Evolutionary conservation across 306 rosid species (phyloP).

Genomic region (Citrullus mucosospermus): DNA sequence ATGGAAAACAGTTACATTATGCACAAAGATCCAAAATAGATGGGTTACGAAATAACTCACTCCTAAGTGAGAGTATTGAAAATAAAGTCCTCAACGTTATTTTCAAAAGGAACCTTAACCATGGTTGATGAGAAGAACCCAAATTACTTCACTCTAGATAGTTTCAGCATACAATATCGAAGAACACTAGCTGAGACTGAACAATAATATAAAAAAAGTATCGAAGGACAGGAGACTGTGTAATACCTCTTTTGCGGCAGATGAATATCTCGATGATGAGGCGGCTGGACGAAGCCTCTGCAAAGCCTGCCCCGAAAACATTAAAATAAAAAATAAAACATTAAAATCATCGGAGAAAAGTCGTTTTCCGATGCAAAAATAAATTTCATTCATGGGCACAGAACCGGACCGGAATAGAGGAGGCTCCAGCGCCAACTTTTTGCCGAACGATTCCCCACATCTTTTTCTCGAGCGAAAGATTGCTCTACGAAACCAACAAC

Average conservation of each 20-base stretch:
- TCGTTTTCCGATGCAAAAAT: not conserved
- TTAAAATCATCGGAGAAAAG: not conserved
- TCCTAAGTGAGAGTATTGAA: not conserved
- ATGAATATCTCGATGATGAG: conserved; percentile 47
- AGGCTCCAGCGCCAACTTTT: conserved; percentile 34
- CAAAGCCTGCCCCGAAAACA: conserved; percentile 19
- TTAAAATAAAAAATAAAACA: not conserved
- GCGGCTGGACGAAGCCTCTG: conserved; percentile 51
- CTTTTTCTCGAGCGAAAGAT: conserved; percentile 14
- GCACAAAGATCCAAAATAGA: not conserved
- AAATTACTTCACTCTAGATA: not conserved
- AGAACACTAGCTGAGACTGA: not conserved
- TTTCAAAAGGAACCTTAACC: not conserved
- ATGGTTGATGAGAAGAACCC: not conserved
- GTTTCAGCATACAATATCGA: not conserved
- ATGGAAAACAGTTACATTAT: not conserved
- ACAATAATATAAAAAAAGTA: not conserved
- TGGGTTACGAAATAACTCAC: not conserved
- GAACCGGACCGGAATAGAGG: conserved; percentile 25
- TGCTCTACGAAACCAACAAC: not conserved
- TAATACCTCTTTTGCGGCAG: conserved; percentile 62
- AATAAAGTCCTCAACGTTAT: not conserved
- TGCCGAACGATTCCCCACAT: conserved; percentile 62
- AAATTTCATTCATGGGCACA: not conserved
- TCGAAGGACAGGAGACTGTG: not conserved